phyloP scores from a whole-genome alignment of 192 early-diverging fungal genomes.

The Coemansia sp. region DNA sequence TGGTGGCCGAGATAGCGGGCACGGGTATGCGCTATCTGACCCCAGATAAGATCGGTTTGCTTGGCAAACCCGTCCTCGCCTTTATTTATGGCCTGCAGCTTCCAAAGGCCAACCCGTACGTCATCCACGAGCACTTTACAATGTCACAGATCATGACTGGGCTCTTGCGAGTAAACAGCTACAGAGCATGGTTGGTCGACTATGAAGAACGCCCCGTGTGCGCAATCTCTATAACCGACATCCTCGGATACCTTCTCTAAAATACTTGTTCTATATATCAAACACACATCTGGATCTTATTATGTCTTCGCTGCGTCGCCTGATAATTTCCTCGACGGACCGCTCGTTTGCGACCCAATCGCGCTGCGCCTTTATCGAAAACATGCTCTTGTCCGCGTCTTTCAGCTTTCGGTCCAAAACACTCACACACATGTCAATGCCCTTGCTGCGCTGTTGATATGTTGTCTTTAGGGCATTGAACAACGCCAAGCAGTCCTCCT shows the following conservation, averaged over 20 bases:
- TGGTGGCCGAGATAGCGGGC: slow-evolving; percentile 44
- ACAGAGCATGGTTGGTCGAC: slow-evolving; percentile 51
- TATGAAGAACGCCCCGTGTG: slow-evolving; percentile 26
- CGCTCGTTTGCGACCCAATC: slow-evolving; percentile 66
- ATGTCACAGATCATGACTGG: slow-evolving; percentile 48
- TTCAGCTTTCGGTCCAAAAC: slow-evolving; percentile 47
- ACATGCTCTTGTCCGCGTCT: background rate
- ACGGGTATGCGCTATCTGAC: slow-evolving; percentile 34
- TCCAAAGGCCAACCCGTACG: slow-evolving; percentile 24
- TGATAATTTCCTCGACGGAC: slow-evolving; percentile 69
- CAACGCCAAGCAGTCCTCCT: slow-evolving; percentile 59
- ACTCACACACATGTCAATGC: slow-evolving; percentile 64
- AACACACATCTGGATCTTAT: slow-evolving; percentile 61
- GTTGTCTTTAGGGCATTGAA: slow-evolving; percentile 65
- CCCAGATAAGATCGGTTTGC: slow-evolving; percentile 18
- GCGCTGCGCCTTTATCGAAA: slow-evolving; percentile 52
- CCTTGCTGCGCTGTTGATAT: slow-evolving; percentile 63
- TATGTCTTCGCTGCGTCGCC: slow-evolving; percentile 62
- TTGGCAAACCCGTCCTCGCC: slow-evolving; percentile 48
- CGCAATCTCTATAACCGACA: slow-evolving; percentile 46
- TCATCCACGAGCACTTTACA: slow-evolving; percentile 40
- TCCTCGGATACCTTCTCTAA: slow-evolving; percentile 38
- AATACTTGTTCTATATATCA: background rate
- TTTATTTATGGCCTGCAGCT: slow-evolving; percentile 37
- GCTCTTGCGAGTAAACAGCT: slow-evolving; percentile 39